Evolutionary conservation across 1,284 basidiomycete species (phyloP), one percentile per base, ranked within the genome.

Genomic region (Papiliotrema terrestris): DNA sequence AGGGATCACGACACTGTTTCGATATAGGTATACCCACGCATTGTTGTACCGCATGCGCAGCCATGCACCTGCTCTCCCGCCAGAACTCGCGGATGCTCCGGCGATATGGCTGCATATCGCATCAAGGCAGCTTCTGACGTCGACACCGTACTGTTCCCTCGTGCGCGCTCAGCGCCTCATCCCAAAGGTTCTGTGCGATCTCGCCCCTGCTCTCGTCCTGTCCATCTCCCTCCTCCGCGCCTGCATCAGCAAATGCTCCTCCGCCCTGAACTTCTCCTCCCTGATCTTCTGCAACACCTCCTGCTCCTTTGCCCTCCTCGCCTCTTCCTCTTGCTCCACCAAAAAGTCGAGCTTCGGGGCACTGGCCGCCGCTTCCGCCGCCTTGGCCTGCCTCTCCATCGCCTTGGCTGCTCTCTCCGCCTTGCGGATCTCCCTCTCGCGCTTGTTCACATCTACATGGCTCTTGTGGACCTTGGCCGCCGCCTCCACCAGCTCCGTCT

Each of bases 401-500:
- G 36, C 45, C 49, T 41, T 32, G 42, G 11, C 46, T 42, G 25
- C 11, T 53, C 39, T 46, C 20, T 38, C 52, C 38, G 29, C 37
- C 25, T 56, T 58, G 15, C 42, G 49, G 32, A 20, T 25, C 42
- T 45, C 41, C 59, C 56, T 56, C 58, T 61, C 58, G 54, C 91
- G 90, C 88, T 98, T 92, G 82, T 93, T 94, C 80, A 96, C 91
- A 65, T 92, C 89, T 78, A 95, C 95, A 78, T 90, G 87, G 80
- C 90, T 92, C 72, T 92, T 92, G 73, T 94, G 29, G n/a, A 35
- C 45, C 52, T 62, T 67, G 14, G 57, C 91, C 59, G 90, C 88
- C 77, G 88, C 90, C 74, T 88, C 86, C 20, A 90, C 88, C 23
- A 83, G 76, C 54, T 92, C 55, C 93, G 75, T 91, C 83, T 81